Evolutionary conservation across 2,329 filamentous ascomycete species (phyloP).

Genomic region (Teratosphaeria gauchensis): DNA sequence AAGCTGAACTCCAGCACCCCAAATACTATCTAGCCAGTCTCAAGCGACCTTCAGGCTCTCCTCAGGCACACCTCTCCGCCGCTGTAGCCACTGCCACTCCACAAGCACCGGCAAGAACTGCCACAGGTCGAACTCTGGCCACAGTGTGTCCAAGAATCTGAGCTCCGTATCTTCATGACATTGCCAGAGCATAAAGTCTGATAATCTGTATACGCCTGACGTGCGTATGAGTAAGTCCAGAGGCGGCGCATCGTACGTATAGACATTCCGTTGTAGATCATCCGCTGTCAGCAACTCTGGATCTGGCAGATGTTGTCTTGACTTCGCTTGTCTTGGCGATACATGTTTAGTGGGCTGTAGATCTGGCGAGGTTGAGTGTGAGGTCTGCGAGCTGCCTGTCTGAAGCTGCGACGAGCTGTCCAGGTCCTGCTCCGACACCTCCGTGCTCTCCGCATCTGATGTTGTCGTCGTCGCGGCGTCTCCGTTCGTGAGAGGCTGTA

Average conservation of each 20-base stretch:
- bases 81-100: conserved; percentile 67
- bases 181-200: conserved; percentile 99
- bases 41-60: not conserved
- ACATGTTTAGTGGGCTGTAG: conserved; percentile 22
- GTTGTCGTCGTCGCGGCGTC: conserved; percentile 4
- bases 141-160: conserved; percentile 82
- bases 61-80: conserved; percentile 7
- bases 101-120: conserved; percentile 85
- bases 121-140: conserved; percentile 94
- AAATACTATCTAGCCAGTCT: not conserved
- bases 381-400: conserved; percentile 29
- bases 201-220: conserved; percentile 82
- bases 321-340: not conserved
- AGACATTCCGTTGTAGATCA: conserved; percentile 76
- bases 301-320: conserved; percentile 43
- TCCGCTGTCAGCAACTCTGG: conserved; percentile 79
- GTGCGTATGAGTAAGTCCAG: conserved; percentile 86
- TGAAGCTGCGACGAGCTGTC: conserved; percentile 22
- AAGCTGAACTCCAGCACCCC: too few species aligned
- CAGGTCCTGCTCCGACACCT: conserved; percentile 18
- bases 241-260: conserved; percentile 76
- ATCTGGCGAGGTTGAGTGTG: conserved; percentile 29
- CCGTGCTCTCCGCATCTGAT: conserved; percentile 11
- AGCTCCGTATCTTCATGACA: conserved; percentile 87
- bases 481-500: not conserved